Percentiles rank a stretch among this genome's conserved stretches.
Conservation (phyloP, 1,284 basidiomycete genomes). For the Peniophora sp. region DNA sequence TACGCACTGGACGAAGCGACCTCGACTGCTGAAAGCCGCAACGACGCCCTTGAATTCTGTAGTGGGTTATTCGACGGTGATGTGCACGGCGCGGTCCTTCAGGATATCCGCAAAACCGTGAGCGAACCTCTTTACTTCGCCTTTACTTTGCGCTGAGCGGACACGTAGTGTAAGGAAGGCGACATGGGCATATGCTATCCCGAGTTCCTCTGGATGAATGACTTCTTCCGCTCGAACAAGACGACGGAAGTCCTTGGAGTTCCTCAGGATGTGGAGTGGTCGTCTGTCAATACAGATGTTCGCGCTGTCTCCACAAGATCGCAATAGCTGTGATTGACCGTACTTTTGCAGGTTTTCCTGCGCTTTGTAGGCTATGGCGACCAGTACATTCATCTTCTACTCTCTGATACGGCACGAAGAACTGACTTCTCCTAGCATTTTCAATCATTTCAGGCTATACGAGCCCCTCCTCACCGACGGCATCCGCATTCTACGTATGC, state of each 20-base stretch:
- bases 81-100: slow-evolving; percentile 1
- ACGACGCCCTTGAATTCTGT: not conserved
- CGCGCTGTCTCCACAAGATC: slow-evolving; percentile 14
- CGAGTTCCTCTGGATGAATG: slow-evolving; percentile 13
- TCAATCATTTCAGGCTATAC: slow-evolving; percentile 15
- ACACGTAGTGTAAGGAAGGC: slow-evolving; percentile 1
- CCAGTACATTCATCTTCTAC: no score
- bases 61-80: slow-evolving; percentile 9
- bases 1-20: slow-evolving; percentile 14
- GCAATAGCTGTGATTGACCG: slow-evolving; percentile 19
- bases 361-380: no score
- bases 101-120: slow-evolving; percentile 1
- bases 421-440: not conserved
- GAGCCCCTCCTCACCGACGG: slow-evolving; percentile 19
- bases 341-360: not conserved
- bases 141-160: not conserved
- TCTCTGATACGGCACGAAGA: not conserved
- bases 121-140: not conserved
- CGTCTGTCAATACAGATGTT: slow-evolving; percentile 11
- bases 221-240: slow-evolving; percentile 14
- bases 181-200: slow-evolving; percentile 11
- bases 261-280: slow-evolving; percentile 10
- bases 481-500: slow-evolving; percentile 20
- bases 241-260: slow-evolving; percentile 18
- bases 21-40: slow-evolving; percentile 8